These are phyloP conservation scores for Mucor sp. DNA, from an alignment of 371 early-diverging fungal species.

Conservation along the genomic window DNA sequence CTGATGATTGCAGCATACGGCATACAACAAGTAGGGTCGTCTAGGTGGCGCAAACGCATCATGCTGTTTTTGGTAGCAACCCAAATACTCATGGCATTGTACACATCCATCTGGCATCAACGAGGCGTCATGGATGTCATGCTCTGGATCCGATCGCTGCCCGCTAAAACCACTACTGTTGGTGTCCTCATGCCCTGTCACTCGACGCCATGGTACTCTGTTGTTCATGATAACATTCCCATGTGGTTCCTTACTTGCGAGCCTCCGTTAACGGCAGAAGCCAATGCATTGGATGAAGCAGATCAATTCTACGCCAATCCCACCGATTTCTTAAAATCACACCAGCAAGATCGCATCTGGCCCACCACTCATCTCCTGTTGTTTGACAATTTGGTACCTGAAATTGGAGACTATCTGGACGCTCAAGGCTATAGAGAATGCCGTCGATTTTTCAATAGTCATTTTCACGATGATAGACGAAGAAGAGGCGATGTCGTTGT, in stretches of 20 bases:
- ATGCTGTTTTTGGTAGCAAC: constrained; percentile 53
- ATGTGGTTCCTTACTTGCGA: constrained; percentile 92
- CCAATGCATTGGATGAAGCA: constrained; percentile 73
- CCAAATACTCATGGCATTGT: constrained; percentile 71
- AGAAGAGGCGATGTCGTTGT: constrained; percentile 85
- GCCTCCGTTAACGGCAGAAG: constrained; percentile 67
- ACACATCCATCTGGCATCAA: constrained; percentile 80
- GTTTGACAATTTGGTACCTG: constrained; percentile 58
- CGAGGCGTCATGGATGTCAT: constrained; percentile 91
- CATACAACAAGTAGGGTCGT: constrained; percentile 23
- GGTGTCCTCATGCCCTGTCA: constrained; percentile 93
- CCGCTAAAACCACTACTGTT: constrained; percentile 16
- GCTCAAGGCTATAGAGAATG: constrained; percentile 51
- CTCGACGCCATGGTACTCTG: constrained; percentile 88
- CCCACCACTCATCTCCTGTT: constrained; percentile 66
- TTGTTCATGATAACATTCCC: constrained; percentile 58
- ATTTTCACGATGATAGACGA: constrained; percentile 81
- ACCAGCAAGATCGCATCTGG: constrained; percentile 26
- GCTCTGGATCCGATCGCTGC: constrained; percentile 63
- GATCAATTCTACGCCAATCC: constrained; percentile 83
- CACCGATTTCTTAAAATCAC: constrained; percentile 47
- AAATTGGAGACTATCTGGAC: constrained; percentile 13
- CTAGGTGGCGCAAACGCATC: constrained; percentile 24
- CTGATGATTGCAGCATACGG: constrained; percentile 67
- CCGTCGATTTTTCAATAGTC: constrained; percentile 86